Conservation (phyloP, 306 rosid species). For the Lathyrus oleraceus region DNA sequence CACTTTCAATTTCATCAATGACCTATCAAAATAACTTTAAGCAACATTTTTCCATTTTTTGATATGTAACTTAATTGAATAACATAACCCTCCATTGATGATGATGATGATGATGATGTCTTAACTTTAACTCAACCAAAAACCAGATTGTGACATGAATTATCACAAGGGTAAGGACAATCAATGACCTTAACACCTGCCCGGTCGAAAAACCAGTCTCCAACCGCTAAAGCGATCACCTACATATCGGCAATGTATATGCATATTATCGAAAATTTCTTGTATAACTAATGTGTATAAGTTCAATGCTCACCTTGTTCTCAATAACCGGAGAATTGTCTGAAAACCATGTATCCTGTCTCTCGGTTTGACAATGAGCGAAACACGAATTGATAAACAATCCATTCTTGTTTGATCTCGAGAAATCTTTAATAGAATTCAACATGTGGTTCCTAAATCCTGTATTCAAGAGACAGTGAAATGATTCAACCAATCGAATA, state of each 20-base stretch:
- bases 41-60: conserved; percentile 39
- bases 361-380: conserved; percentile 93
- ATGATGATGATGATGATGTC: conserved; percentile 23
- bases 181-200: conserved; percentile 67
- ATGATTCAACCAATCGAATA: background rate
- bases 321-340: conserved; percentile 67
- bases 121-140: conserved; percentile 48
- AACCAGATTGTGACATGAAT: conserved; percentile 79
- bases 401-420: conserved; percentile 63
- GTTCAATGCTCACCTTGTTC: conserved; percentile 62
- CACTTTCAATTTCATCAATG: conserved; percentile 25
- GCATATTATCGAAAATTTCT: background rate
- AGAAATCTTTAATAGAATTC: conserved; percentile 52
- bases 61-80: conserved; percentile 40
- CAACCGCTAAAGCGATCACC: conserved; percentile 85
- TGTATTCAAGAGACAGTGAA: conserved; percentile 35
- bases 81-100: conserved; percentile 17
- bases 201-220: conserved; percentile 92
- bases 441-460: conserved; percentile 90
- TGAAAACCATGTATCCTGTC: conserved; percentile 94
- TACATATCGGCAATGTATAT: conserved; percentile 38
- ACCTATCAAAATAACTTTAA: conserved; percentile 23
- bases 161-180: conserved; percentile 90
- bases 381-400: conserved; percentile 84
- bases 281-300: background rate